Percentiles rank a stretch among this genome's conserved stretches.
Conservation (phyloP, 2,329 filamentous ascomycete genomes). For the Aureobasidium lini region DNA sequence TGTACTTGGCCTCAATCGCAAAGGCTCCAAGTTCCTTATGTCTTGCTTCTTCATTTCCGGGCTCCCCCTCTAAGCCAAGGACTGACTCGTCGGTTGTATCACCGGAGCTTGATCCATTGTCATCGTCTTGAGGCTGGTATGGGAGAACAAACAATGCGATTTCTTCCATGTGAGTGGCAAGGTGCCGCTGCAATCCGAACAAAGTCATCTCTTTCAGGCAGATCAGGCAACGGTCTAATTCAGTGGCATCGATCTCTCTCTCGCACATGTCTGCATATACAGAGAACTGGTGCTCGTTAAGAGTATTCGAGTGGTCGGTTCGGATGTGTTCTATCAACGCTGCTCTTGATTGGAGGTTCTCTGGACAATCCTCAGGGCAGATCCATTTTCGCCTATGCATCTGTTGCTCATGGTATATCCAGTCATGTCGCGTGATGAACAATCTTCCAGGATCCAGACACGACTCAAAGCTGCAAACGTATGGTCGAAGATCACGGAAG, state of each 20-base stretch:
- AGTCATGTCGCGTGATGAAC: not conserved
- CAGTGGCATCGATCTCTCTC: not conserved
- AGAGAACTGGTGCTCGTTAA: not conserved
- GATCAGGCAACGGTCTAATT: not conserved
- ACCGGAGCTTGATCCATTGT: not conserved
- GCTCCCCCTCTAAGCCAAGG: too few relatives aligned
- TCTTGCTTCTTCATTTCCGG: too few relatives aligned
- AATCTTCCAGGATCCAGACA: not conserved
- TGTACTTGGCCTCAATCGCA: too few relatives aligned
- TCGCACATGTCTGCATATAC: not conserved
- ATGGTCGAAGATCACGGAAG: not conserved
- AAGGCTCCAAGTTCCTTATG: too few relatives aligned
- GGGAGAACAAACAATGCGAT: not conserved
- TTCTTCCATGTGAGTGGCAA: not conserved
- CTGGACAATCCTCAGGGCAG: not conserved
- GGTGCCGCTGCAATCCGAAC: not conserved
- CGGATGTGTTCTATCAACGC: not conserved
- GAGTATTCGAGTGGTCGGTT: not conserved
- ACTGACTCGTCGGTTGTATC: slow-evolving; percentile 28
- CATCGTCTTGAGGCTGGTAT: not conserved
- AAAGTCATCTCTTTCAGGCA: not conserved
- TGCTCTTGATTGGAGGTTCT: not conserved
- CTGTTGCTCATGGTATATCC: not conserved
- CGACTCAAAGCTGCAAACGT: not conserved
- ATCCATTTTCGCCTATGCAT: not conserved